Evolutionary conservation across 2,329 filamentous ascomycete genomes (phyloP).

Genomic region (Monosporascus sp.): DNA sequence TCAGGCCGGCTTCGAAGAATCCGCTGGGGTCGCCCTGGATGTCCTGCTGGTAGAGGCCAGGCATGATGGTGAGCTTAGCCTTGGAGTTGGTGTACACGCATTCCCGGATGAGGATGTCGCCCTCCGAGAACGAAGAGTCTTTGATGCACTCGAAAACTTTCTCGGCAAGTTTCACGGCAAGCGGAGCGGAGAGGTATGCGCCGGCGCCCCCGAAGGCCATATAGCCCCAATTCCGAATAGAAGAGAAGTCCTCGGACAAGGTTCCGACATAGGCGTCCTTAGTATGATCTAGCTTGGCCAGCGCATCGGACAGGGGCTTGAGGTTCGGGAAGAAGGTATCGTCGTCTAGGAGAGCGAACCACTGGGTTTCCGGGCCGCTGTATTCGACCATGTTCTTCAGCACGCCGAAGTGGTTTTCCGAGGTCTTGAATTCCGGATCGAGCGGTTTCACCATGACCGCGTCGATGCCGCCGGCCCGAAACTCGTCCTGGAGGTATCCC

Average conservation of each 20-base stretch:
- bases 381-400: conserved; percentile 44
- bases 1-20: conserved; percentile 54
- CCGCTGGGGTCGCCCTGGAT: conserved; percentile 50
- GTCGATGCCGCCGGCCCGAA: conserved; percentile 29
- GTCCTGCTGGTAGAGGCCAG: conserved; percentile 54
- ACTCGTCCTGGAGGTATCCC: conserved; percentile 26
- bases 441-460: conserved; percentile 29
- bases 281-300: conserved; percentile 44
- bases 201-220: conserved; percentile 60
- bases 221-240: conserved; percentile 48
- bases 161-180: conserved; percentile 42
- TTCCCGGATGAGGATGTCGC: conserved; percentile 52
- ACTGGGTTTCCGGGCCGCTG: conserved; percentile 40
- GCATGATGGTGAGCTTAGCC: conserved; percentile 50
- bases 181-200: conserved; percentile 50
- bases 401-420: conserved; percentile 55
- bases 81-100: conserved; percentile 53
- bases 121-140: conserved; percentile 35
- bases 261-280: conserved; percentile 50
- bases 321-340: conserved; percentile 60
- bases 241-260: conserved; percentile 50
- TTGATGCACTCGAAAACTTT: conserved; percentile 45
- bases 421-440: conserved; percentile 33
- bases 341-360: conserved; percentile 56
- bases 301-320: conserved; percentile 41